Base-by-base conservation (phyloP, 1,139 yeast species). In the Geotrichum citri-aurantii region DNA sequence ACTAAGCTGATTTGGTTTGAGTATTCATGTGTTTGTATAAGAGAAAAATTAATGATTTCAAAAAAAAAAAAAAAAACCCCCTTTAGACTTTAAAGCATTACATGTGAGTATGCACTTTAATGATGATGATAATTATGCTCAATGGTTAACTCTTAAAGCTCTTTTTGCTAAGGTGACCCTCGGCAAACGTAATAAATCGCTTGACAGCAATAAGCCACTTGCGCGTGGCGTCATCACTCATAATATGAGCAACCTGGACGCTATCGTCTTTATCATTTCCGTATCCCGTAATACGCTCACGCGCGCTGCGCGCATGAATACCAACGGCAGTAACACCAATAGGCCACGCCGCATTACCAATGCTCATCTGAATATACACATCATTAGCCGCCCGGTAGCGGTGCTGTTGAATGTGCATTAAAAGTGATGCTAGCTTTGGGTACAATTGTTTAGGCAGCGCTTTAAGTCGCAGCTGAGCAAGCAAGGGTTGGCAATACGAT, bases 261-360 rank as follows among this genome's bases (percentile, higher is more conserved):
- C 55, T 50, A 14, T 52, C 54, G 24, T 54, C 49, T 21, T 64
- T 60, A 50, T 65, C 64, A 14, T 67, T 70, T 31, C 64, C 66
- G 19, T 64, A 63, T 4, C 76, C 74, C 6, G 75, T 70, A 53
- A 80, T 73, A 62, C 76, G 73, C 47, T 76, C 74, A 65, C 82
- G 81, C 21, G 87, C 83, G 63, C 84, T 81, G 61, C 95, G 75
- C 48, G 84, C 86, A 69, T 90, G 96, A 60, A 90, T 88, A 52
- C 95, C 92, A 14, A 89, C 88, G 58, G 83, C 82, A 12, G 84
- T 77, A 11, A 90, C 88, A 44, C 97, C 97, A 63, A 90, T 87
- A 1, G 97, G 97, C 96, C 96, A 90, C 1, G 95, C 93, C 1
- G 88, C 90, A 65, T 88, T 88, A 0, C 97, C 97, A 40, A 90